phyloP scores from a whole-genome alignment of 164 flowering plant species.

The Cinnamomum micranthum region DNA sequence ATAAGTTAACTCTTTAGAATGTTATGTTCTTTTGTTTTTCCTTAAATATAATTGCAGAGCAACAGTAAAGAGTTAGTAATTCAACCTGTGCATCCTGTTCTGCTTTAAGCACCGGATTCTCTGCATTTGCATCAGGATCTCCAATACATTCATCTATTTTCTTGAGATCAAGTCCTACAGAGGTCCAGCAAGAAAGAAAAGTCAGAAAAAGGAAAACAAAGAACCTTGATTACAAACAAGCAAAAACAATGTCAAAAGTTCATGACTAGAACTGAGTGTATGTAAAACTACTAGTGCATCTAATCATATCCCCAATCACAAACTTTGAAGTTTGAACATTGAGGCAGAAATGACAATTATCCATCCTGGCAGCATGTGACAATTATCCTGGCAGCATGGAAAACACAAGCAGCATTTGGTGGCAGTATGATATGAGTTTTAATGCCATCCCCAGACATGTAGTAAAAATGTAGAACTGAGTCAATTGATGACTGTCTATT shows the following conservation, averaged over 20 bases:
- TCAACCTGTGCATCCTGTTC: constrained; percentile 94
- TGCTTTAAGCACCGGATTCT: constrained; percentile 77
- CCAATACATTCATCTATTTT: constrained; percentile 89
- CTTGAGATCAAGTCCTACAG: constrained; percentile 61
- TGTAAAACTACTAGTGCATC: background rate
- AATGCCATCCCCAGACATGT: too few species aligned
- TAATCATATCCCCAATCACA: background rate
- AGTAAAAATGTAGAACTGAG: too few species aligned
- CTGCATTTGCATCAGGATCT: constrained; percentile 70
- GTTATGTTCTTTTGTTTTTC: too few species aligned
- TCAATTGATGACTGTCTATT: background rate
- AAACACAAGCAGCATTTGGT: background rate
- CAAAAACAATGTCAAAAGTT: background rate
- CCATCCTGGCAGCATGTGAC: background rate
- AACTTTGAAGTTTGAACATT: background rate
- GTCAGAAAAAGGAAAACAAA: background rate
- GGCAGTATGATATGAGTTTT: background rate
- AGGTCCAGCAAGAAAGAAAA: background rate
- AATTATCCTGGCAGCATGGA: too few species aligned
- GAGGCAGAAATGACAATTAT: background rate
- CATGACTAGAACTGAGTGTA: too few species aligned
- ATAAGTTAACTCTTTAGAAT: background rate
- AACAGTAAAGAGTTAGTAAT: background rate
- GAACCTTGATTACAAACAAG: background rate
- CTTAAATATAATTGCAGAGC: background rate